A percentile compares a stretch with the other conserved stretches of the same genome.
Conservation (phyloP, 805 yeast genomes). For the Cyberlindnera suaveolens region DNA sequence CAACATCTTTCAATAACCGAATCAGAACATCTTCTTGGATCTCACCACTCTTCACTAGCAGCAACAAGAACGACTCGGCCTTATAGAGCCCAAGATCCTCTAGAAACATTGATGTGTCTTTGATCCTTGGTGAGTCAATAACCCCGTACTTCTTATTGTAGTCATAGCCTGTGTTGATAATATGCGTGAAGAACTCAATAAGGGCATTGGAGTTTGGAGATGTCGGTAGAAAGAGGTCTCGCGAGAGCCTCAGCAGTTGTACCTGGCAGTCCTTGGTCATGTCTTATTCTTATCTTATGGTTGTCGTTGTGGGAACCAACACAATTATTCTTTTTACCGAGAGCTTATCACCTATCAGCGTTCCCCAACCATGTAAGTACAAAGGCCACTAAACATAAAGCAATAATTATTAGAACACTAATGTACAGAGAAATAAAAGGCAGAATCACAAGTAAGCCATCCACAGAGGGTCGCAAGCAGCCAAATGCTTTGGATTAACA, state of each 20-base stretch:
- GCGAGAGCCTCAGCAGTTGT: conserved; percentile 3
- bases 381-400: background rate
- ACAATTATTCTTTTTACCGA: no score
- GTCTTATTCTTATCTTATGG: no score
- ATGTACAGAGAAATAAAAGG: background rate
- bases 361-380: background rate
- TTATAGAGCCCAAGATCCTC: conserved; percentile 15
- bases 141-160: conserved; percentile 12
- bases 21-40: background rate
- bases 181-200: conserved; percentile 8
- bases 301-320: no score
- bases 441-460: conserved; percentile 70
- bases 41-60: conserved; percentile 4
- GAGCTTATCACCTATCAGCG: no score
- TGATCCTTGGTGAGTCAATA: conserved; percentile 17
- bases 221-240: background rate
- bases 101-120: conserved; percentile 9
- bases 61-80: conserved; percentile 13
- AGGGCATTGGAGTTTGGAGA: conserved; percentile 4
- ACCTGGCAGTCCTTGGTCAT: background rate
- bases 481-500: conserved; percentile 88
- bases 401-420: background rate
- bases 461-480: conserved; percentile 87
- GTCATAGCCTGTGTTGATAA: conserved; percentile 17
- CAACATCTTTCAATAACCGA: background rate